A percentile compares a stretch with the other conserved stretches of the same genome.
These are phyloP conservation scores for Daldinia decipiens DNA, from an alignment of 495 filamentous ascomycete species.

Conservation along the genomic window DNA sequence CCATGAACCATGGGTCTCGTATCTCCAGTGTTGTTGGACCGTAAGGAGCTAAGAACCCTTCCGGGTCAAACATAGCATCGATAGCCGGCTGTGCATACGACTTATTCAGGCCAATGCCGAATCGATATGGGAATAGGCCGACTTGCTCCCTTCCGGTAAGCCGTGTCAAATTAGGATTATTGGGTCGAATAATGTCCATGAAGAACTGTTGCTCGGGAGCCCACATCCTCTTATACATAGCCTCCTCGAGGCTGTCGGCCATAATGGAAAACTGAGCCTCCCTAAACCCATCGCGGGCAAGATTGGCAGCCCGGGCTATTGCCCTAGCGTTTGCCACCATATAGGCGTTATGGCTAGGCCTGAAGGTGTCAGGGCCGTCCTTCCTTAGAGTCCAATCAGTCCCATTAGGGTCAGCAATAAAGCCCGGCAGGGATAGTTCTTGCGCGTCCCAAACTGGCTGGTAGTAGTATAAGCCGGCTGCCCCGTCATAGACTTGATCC, in stretches of 20 bases:
- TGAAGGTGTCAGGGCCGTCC: conserved; percentile 56
- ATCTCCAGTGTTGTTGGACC: conserved; percentile 59
- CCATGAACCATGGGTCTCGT: conserved; percentile 54
- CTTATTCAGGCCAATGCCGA: conserved; percentile 52
- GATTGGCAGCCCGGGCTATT: conserved; percentile 50
- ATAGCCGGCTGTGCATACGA: conserved; percentile 47
- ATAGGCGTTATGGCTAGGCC: conserved; percentile 58
- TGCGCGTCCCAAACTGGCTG: conserved; percentile 59
- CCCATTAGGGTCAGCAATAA: conserved; percentile 49
- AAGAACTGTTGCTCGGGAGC: conserved; percentile 56
- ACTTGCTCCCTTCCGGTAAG: conserved; percentile 55
- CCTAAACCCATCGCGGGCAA: conserved; percentile 45
- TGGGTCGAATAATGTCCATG: conserved; percentile 53
- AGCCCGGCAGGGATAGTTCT: conserved; percentile 56
- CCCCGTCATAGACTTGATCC: conserved; percentile 50
- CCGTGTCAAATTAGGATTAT: conserved; percentile 50
- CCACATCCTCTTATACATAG: conserved; percentile 55
- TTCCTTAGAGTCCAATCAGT: conserved; percentile 48
- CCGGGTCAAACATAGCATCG: conserved; percentile 50
- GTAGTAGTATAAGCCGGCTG: conserved; percentile 54
- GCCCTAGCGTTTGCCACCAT: conserved; percentile 59
- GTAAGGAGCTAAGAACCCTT: conserved; percentile 54
- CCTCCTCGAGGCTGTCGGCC: conserved; percentile 48
- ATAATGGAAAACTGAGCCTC: conserved; percentile 48
- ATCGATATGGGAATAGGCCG: conserved; percentile 57